Percentiles rank a stretch among this genome's conserved stretches.
Conservation (phyloP, 2,329 filamentous ascomycete genomes). For the Epichloe scottii region DNA sequence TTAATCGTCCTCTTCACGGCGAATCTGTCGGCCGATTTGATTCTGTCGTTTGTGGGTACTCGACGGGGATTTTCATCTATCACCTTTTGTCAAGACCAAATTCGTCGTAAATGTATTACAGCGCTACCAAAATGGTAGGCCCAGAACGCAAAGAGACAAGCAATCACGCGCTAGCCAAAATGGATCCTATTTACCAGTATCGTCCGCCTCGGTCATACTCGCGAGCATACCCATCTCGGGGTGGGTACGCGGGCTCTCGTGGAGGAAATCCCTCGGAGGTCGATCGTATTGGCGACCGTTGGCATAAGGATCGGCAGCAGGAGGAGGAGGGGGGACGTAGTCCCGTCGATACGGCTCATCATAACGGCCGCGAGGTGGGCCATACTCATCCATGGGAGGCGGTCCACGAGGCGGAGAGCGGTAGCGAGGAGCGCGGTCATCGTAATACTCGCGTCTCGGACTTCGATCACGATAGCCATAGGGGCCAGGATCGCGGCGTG, state of each 20-base stretch:
- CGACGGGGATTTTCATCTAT: constrained; percentile 18
- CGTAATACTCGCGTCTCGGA: constrained; percentile 77
- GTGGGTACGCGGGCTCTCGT: constrained; percentile 25
- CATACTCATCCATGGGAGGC: constrained; percentile 61
- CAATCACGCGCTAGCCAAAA: constrained; percentile 10
- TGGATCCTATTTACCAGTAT: constrained; percentile 32
- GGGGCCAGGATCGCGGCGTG: constrained; percentile 51
- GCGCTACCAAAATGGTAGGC: constrained; percentile 1
- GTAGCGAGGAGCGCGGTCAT: constrained; percentile 66
- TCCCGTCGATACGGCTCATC: constrained; percentile 68
- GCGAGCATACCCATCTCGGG: constrained; percentile 29
- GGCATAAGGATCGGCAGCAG: constrained; percentile 50
- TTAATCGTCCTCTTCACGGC: neutral
- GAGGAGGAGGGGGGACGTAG: constrained; percentile 51
- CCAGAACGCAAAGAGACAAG: neutral
- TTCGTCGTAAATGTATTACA: constrained; percentile 9
- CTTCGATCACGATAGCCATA: constrained; percentile 82
- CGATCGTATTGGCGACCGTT: constrained; percentile 46
- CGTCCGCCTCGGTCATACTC: constrained; percentile 38
- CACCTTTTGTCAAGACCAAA: constrained; percentile 22
- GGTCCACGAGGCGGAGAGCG: constrained; percentile 63
- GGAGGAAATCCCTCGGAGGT: constrained; percentile 39
- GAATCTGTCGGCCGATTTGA: neutral
- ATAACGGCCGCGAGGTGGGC: constrained; percentile 53
- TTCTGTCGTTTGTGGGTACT: neutral